Conservation (phyloP, 305 asterid genomes). For the Fraxinus velutina region DNA sequence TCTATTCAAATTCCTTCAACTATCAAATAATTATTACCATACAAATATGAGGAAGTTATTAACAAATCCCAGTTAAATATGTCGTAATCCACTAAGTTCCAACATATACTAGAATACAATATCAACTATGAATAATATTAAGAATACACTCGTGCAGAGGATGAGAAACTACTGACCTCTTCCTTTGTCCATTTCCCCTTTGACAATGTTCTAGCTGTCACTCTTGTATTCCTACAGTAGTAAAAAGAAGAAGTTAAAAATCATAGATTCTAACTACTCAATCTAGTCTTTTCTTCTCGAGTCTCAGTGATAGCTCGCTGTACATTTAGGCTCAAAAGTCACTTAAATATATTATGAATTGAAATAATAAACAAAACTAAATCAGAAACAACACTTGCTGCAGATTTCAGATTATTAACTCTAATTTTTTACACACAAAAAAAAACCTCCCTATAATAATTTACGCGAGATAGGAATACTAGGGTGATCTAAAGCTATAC, state of each 20-base stretch:
- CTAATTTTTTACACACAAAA: not conserved
- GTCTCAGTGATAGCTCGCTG: not conserved
- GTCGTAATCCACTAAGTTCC: constrained; percentile 1
- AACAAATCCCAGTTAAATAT: not conserved
- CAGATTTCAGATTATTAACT: not conserved
- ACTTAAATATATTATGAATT: not conserved
- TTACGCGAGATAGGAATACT: not conserved
- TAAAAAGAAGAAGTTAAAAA: not conserved
- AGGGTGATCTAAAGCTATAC: not conserved
- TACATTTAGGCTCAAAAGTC: not conserved
- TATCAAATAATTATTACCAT: not conserved
- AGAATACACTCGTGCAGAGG: not conserved
- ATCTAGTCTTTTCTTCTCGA: not conserved
- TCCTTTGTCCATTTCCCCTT: constrained; percentile 55
- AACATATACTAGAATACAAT: not conserved
- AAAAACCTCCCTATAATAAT: not conserved
- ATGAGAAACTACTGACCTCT: constrained; percentile 35
- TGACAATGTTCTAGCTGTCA: constrained; percentile 39
- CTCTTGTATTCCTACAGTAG: constrained; percentile 20
- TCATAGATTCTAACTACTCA: not conserved
- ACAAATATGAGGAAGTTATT: not conserved
- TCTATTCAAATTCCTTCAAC: not conserved
- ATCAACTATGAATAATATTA: not conserved
- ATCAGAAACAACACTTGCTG: not conserved
- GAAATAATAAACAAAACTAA: not conserved